Conservation (phyloP, 1,284 basidiomycete genomes). For the Sporisorium iseilematis-ciliati region DNA sequence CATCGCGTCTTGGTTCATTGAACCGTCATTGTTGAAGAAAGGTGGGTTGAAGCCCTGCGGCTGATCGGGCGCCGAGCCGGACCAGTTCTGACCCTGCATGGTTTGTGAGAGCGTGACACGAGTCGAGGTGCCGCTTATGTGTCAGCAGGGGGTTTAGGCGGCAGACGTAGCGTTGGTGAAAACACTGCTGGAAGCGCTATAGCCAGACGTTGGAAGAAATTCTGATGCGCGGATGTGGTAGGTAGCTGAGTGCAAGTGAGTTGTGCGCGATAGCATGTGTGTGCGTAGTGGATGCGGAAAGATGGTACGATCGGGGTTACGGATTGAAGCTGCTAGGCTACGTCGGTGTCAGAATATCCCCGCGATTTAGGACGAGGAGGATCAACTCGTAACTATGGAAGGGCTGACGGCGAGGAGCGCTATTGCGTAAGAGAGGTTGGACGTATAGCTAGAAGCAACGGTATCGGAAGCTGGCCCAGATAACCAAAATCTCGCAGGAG, state of each 20-base stretch:
- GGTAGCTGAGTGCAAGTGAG: not conserved
- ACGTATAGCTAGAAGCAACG: slow-evolving; percentile 1
- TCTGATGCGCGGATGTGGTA: not conserved
- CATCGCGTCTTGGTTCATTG: slow-evolving; percentile 44
- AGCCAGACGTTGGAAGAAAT: no score
- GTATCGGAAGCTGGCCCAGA: not conserved
- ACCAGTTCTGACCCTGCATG: slow-evolving; percentile 48
- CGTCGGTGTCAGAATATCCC: slow-evolving; percentile 36
- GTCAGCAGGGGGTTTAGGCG: not conserved
- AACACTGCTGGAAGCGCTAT: not conserved
- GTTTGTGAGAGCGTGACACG: slow-evolving; percentile 1
- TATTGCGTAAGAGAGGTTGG: slow-evolving; percentile 1
- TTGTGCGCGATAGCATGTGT: slow-evolving; percentile 5
- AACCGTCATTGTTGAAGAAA: slow-evolving; percentile 37
- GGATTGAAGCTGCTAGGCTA: slow-evolving; percentile 3
- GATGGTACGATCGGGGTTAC: not conserved
- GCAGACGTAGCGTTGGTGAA: not conserved
- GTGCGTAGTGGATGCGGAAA: not conserved
- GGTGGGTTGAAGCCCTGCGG: slow-evolving; percentile 35
- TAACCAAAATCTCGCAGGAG: not conserved
- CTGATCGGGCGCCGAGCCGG: slow-evolving; percentile 22
- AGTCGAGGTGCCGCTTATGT: not conserved
- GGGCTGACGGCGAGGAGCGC: slow-evolving; percentile 26
- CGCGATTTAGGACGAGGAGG: slow-evolving; percentile 11
- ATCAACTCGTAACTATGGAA: slow-evolving; percentile 6